Evolutionary conservation across 2,329 filamentous ascomycete species (phyloP).

Genomic region (Curvularia sp.): DNA sequence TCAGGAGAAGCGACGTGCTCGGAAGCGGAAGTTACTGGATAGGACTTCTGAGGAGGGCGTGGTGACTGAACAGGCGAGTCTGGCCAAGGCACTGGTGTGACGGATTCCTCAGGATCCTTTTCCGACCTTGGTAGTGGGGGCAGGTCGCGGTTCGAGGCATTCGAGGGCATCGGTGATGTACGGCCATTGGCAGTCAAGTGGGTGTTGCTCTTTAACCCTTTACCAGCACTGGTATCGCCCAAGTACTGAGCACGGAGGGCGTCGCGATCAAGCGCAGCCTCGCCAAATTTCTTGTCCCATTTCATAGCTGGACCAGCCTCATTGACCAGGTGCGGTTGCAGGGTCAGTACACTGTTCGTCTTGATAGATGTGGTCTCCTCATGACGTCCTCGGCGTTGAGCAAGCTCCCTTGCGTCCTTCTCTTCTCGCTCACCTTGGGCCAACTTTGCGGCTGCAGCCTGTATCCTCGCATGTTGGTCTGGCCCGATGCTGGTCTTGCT

Average conservation of each 20-base stretch:
- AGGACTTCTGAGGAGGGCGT: conserved; percentile 43
- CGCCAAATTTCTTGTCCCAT: conserved; percentile 96
- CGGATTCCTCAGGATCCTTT: conserved; percentile 41
- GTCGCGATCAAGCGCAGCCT: conserved; percentile 86
- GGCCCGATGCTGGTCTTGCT: conserved; percentile 87
- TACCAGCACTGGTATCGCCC: conserved; percentile 74
- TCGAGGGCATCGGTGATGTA: conserved; percentile 34
- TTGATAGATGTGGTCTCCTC: conserved; percentile 67
- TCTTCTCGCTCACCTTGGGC: conserved; percentile 72
- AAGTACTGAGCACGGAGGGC: conserved; percentile 86
- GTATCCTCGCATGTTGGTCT: conserved; percentile 92
- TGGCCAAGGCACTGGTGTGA: conserved; percentile 44
- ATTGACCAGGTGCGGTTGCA: conserved; percentile 82
- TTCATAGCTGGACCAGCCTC: conserved; percentile 95
- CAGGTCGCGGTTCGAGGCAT: conserved; percentile 50
- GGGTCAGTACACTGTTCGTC: conserved; percentile 87
- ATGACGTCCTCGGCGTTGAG: conserved; percentile 63
- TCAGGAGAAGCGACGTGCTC: conserved; percentile 5
- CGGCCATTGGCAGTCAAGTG: conserved; percentile 43
- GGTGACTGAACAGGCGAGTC: conserved; percentile 38
- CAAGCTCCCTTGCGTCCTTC: conserved; percentile 57
- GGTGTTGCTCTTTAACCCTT: conserved; percentile 63
- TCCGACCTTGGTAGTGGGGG: conserved; percentile 52
- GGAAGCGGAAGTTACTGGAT: conserved; percentile 8
- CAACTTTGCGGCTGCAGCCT: conserved; percentile 85